Evolutionary conservation across 768 basidiomycete species (phyloP).

Genomic region (Candolleomyces eurysporus): DNA sequence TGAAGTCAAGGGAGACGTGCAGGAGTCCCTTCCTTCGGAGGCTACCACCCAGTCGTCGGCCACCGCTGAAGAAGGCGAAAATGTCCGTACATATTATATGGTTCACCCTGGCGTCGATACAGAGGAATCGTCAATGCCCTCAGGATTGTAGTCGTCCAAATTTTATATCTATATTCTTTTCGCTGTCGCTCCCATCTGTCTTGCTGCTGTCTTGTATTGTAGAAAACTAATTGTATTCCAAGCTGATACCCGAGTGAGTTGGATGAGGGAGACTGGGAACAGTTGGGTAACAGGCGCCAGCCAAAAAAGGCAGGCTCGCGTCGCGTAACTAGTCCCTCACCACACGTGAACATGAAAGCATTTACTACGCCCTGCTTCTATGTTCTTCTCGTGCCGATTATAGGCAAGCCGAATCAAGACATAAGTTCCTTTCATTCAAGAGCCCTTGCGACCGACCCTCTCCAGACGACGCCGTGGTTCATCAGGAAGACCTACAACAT

Average conservation of each 20-base stretch:
- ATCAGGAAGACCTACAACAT: no score
- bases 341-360: background rate
- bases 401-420: background rate
- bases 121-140: slow-evolving; percentile 51
- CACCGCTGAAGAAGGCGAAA: slow-evolving; percentile 47
- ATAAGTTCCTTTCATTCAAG: background rate
- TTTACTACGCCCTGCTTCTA: no score
- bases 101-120: slow-evolving; percentile 87
- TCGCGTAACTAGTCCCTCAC: slow-evolving; percentile 1
- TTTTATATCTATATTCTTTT: slow-evolving; percentile 11
- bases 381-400: no score
- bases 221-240: slow-evolving; percentile 12
- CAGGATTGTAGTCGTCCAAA: slow-evolving; percentile 20
- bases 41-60: slow-evolving; percentile 58
- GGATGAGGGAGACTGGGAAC: background rate
- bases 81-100: slow-evolving; percentile 79
- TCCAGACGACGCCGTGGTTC: no score
- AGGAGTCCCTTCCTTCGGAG: slow-evolving; percentile 72
- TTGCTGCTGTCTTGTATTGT: slow-evolving; percentile 14
- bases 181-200: slow-evolving; percentile 14
- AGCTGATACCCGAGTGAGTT: slow-evolving; percentile 1
- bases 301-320: slow-evolving; percentile 7
- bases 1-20: slow-evolving; percentile 79
- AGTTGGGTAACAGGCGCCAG: background rate
- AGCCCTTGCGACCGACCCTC: background rate